These are phyloP conservation scores for Debaryomyces nepalensis DNA, from an alignment of 1,139 yeast genomes.

Conservation along the genomic window DNA sequence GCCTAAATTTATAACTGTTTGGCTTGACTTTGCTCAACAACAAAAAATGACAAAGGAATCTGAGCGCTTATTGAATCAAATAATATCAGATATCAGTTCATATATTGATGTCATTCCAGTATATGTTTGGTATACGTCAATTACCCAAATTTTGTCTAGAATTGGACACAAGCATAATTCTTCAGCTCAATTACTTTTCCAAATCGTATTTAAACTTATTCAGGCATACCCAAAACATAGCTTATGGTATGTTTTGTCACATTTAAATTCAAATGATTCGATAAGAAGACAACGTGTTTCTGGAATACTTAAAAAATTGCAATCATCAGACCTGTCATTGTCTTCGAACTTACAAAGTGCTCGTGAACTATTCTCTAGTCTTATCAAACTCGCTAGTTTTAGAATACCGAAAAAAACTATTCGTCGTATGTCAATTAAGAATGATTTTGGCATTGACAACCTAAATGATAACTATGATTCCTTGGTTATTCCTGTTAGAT, in stretches of 20 bases:
- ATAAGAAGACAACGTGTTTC: conserved; percentile 58
- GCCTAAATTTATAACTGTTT: conserved; percentile 86
- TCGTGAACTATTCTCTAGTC: conserved; percentile 36
- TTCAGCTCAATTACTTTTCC: conserved; percentile 60
- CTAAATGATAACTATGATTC: conserved; percentile 58
- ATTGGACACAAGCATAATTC: conserved; percentile 64
- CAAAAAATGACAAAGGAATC: conserved; percentile 33
- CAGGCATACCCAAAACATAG: conserved; percentile 78
- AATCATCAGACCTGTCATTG: conserved; percentile 17
- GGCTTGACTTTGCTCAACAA: conserved; percentile 80
- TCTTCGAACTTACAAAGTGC: conserved; percentile 30
- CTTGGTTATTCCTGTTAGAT: conserved; percentile 80
- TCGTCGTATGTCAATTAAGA: conserved; percentile 39
- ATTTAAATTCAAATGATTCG: conserved; percentile 66
- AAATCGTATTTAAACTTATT: conserved; percentile 61
- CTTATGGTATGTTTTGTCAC: conserved; percentile 83
- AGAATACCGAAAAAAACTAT: conserved; percentile 42
- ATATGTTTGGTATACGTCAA: conserved; percentile 79
- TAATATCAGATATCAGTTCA: conserved; percentile 57
- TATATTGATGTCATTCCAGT: conserved; percentile 55
- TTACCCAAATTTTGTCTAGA: conserved; percentile 86
- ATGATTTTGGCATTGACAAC: conserved; percentile 51
- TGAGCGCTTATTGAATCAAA: conserved; percentile 45
- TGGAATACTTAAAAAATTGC: conserved; percentile 28
- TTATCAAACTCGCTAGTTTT: conserved; percentile 41